phyloP scores from a whole-genome alignment of 2,329 filamentous ascomycete genomes.

The Botrytis porri region DNA sequence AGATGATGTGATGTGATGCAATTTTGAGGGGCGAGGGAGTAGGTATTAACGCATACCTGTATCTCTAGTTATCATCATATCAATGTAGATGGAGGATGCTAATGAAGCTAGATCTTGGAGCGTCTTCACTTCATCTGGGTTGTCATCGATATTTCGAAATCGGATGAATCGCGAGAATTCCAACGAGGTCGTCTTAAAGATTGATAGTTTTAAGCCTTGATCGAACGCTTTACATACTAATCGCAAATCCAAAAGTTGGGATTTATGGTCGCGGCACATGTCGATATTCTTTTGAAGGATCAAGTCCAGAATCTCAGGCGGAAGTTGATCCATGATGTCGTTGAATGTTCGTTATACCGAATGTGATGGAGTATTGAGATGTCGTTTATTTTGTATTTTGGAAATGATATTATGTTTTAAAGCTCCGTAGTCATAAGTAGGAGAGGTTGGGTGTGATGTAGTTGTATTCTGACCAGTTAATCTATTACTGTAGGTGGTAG shows the following conservation, averaged over 20 bases:
- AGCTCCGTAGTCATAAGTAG: not conserved
- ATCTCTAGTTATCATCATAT: conserved; percentile 53
- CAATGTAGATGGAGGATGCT: conserved; percentile 50
- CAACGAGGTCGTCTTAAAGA: conserved; percentile 48
- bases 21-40: not conserved
- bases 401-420: not conserved
- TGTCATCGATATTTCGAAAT: not conserved
- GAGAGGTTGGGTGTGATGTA: not conserved
- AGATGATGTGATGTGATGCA: not conserved
- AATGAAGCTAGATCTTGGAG: conserved; percentile 47
- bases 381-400: not conserved
- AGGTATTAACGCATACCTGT: conserved; percentile 41
- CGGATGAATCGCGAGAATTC: conserved; percentile 48
- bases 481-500: not conserved
- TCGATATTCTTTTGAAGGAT: conserved; percentile 46
- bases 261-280: conserved; percentile 44
- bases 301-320: conserved; percentile 47
- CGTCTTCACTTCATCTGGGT: conserved; percentile 38
- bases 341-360: not conserved
- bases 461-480: not conserved
- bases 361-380: not conserved
- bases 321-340: conserved; percentile 45
- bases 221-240: conserved; percentile 51
- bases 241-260: conserved; percentile 45
- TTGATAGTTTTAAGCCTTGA: conserved; percentile 45